These are phyloP conservation scores for Aureobasidium sp. DNA, from an alignment of 2,329 filamentous ascomycete genomes.

Conservation along the genomic window DNA sequence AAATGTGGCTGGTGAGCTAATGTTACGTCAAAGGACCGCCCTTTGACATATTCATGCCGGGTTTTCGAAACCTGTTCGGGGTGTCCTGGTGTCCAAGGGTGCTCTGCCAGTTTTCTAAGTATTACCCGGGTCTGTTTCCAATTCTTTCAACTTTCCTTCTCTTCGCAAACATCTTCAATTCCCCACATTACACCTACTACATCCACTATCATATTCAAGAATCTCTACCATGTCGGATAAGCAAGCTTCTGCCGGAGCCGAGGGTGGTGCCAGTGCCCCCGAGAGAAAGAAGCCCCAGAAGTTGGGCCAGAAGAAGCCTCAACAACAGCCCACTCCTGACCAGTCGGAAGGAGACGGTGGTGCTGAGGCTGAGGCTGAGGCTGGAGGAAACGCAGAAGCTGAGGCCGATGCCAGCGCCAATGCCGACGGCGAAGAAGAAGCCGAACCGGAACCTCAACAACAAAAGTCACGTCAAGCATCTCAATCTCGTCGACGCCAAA, in stretches of 20 bases:
- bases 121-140: conserved; percentile 4
- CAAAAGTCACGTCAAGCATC: conserved; percentile 29
- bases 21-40: conserved; percentile 12
- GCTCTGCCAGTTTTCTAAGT: conserved; percentile 8
- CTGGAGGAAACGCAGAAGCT: conserved; percentile 23
- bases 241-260: conserved; percentile 16
- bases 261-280: conserved; percentile 11
- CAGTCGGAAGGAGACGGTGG: conserved; percentile 30
- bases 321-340: conserved; percentile 40
- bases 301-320: conserved; percentile 33
- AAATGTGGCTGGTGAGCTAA: conserved; percentile 13
- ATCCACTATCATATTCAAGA: conserved; percentile 17
- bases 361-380: conserved; percentile 22
- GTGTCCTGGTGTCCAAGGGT: background rate
- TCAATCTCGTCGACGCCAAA: conserved; percentile 40
- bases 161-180: background rate
- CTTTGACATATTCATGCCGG: conserved; percentile 5
- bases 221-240: conserved; percentile 17
- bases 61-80: conserved; percentile 11
- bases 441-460: conserved; percentile 37
- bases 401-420: conserved; percentile 31
- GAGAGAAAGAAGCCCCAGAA: conserved; percentile 42
- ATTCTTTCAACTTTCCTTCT: background rate
- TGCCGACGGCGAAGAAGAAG: conserved; percentile 31
- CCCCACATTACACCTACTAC: background rate